Evolutionary conservation across 2,329 filamentous ascomycete genomes (phyloP).

Genomic region (Fonsecaea pedrosoi): DNA sequence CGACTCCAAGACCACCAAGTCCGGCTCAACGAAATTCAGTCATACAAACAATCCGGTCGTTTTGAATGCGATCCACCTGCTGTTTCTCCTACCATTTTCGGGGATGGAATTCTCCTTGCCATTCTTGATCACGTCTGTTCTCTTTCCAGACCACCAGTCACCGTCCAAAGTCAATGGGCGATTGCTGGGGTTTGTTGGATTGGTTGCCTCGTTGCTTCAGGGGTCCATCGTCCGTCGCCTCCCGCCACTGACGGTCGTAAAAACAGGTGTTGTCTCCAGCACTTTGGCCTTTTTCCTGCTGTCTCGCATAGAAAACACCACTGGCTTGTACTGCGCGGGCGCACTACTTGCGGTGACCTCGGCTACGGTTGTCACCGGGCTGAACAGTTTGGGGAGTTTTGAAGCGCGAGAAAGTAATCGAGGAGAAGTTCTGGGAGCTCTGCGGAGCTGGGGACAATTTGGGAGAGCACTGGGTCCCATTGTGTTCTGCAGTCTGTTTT

Average conservation of each 20-base stretch:
- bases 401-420: conserved; percentile 81
- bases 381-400: conserved; percentile 91
- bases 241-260: conserved; percentile 79
- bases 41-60: conserved; percentile 80
- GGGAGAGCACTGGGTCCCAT: conserved; percentile 86
- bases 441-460: conserved; percentile 82
- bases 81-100: conserved; percentile 95
- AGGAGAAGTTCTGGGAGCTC: conserved; percentile 82
- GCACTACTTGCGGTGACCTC: conserved; percentile 86
- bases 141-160: conserved; percentile 74
- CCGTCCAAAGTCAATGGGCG: conserved; percentile 78
- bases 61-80: conserved; percentile 84
- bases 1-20: conserved; percentile 41
- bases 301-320: conserved; percentile 69
- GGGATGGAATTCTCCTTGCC: conserved; percentile 98
- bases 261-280: conserved; percentile 78
- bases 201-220: conserved; percentile 90
- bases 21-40: conserved; percentile 36
- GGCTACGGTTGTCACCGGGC: conserved; percentile 89
- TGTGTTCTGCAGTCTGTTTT: conserved; percentile 93
- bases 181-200: conserved; percentile 86
- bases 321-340: conserved; percentile 79
- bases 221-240: conserved; percentile 87
- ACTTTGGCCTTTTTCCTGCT: conserved; percentile 81
- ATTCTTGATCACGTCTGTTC: conserved; percentile 89